These are phyloP conservation scores for Penicillium longicatenatum DNA, from an alignment of 495 filamentous ascomycete species.

Conservation along the genomic window DNA sequence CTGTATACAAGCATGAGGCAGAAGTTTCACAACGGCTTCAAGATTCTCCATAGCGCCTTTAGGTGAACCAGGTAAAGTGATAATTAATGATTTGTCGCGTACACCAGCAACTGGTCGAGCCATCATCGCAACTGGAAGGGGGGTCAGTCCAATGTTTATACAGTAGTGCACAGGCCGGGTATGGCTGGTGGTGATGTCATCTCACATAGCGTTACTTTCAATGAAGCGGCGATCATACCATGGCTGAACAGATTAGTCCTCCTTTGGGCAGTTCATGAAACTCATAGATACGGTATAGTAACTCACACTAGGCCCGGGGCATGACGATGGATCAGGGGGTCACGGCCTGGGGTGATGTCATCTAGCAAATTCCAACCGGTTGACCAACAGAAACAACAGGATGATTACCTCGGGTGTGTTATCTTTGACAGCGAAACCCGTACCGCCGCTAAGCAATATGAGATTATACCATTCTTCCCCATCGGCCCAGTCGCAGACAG, in stretches of 20 bases:
- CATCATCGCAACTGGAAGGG: slow-evolving; percentile 85
- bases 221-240: slow-evolving; percentile 87
- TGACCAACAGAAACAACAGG: slow-evolving; percentile 3
- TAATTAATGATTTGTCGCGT: slow-evolving; percentile 77
- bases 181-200: slow-evolving; percentile 26
- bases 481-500: slow-evolving; percentile 71
- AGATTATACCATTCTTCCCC: slow-evolving; percentile 62
- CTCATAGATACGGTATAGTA: slow-evolving; percentile 11
- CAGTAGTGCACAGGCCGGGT: slow-evolving; percentile 2
- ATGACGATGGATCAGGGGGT: slow-evolving; percentile 77
- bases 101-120: slow-evolving; percentile 91
- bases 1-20: slow-evolving; percentile 93
- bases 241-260: slow-evolving; percentile 58
- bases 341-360: slow-evolving; percentile 63
- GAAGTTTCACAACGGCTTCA: slow-evolving; percentile 80
- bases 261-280: slow-evolving; percentile 9
- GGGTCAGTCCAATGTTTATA: slow-evolving; percentile 24
- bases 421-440: slow-evolving; percentile 89
- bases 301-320: slow-evolving; percentile 84
- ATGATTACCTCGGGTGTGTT: slow-evolving; percentile 78
- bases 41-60: slow-evolving; percentile 98
- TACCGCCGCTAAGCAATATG: slow-evolving; percentile 87
- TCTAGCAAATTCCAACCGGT: slow-evolving; percentile 12
- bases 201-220: slow-evolving; percentile 87
- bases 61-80: slow-evolving; percentile 92